phyloP scores from a whole-genome alignment of 805 yeast genomes.

The Torulaspora maleeae region DNA sequence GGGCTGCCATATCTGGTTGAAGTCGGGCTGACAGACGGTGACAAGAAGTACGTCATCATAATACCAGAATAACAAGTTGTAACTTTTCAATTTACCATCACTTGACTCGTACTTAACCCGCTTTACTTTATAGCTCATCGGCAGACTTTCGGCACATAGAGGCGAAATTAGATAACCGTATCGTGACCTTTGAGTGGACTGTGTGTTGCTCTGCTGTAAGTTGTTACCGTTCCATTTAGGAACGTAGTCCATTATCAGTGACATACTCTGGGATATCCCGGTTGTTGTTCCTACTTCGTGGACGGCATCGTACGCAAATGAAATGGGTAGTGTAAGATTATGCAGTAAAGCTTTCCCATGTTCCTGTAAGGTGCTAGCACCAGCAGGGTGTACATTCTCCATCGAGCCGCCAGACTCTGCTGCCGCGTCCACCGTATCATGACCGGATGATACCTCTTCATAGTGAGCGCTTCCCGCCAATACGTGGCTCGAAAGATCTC shows the following conservation, averaged over 20 bases:
- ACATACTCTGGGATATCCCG: conserved; percentile 32
- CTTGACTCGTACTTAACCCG: conserved; percentile 17
- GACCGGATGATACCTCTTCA: conserved; percentile 19
- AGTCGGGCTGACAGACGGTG: conserved; percentile 24
- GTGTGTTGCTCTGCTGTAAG: neutral
- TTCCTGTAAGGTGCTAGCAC: conserved; percentile 2
- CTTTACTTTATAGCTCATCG: conserved; percentile 25
- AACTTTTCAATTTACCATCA: conserved; percentile 10
- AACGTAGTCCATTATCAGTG: conserved; percentile 27
- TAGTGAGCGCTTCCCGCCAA: conserved; percentile 30
- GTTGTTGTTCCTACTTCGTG: conserved; percentile 35
- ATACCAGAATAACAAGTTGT: conserved; percentile 32
- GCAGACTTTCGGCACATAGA: conserved; percentile 21
- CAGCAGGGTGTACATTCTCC: neutral
- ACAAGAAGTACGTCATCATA: conserved; percentile 26
- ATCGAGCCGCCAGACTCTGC: neutral
- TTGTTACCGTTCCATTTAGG: conserved; percentile 21
- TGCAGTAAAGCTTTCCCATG: conserved; percentile 24
- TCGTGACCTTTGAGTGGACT: conserved; percentile 6
- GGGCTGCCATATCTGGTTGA: conserved; percentile 28
- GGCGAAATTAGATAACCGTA: conserved; percentile 34
- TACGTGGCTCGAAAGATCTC: conserved; percentile 27
- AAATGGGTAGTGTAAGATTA: conserved; percentile 31
- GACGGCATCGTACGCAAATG: conserved; percentile 35
- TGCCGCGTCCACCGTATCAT: neutral